Base-by-base conservation (phyloP, 2,329 filamentous ascomycete genomes). In the Aspergillus flavus region DNA sequence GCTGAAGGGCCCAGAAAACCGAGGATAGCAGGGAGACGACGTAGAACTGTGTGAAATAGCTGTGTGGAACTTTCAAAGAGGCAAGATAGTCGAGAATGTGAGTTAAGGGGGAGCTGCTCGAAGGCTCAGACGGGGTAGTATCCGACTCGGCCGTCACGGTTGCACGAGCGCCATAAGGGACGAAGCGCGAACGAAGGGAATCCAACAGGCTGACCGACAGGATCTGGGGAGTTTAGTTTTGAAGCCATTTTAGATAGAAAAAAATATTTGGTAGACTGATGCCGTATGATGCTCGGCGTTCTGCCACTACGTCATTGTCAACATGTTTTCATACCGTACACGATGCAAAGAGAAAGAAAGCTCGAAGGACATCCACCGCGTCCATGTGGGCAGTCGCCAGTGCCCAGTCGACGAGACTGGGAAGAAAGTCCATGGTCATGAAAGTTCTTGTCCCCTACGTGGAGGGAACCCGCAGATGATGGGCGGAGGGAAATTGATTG, bases 41-140 rank as follows among this genome's bases (percentile, higher is more conserved):
- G 76, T 99, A 98, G 80, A 97, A 98, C 70, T 95, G 91, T 50
- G 84, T 85, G 77, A 98, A 98, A 89, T 92, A 98, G 65, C 86
- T 86, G 79, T 98, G 95, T 26, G 94, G 93, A 41, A 97, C 90
- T 73, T 87, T 86, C 68, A 85, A 76, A 43, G 76, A 79, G 39
- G 86, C 83, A 23, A 86, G 71, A 62, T 73, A 74, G 69, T 88
- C 86, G 63, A 88, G 79, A 53, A 82, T 53, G 39, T 59, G 65
- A 41, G 69, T 62, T 12, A 67, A 32, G 4, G 60, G 48, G 3
- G 68, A 67, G 21, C 14, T 53, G 46, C 14, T 69, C 62, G 61
- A 68, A 32, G 57, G 41, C 48, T 55, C 61, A 26, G 62, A 41
- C 21, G 56, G 59, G 30, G 58, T 45, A 45, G 56, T 46, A 28